Percentiles rank a stretch among this genome's conserved stretches.
These are phyloP conservation scores for Setaria viridis DNA, from an alignment of 202 grass and related monocot genomes.

Conservation along the genomic window DNA sequence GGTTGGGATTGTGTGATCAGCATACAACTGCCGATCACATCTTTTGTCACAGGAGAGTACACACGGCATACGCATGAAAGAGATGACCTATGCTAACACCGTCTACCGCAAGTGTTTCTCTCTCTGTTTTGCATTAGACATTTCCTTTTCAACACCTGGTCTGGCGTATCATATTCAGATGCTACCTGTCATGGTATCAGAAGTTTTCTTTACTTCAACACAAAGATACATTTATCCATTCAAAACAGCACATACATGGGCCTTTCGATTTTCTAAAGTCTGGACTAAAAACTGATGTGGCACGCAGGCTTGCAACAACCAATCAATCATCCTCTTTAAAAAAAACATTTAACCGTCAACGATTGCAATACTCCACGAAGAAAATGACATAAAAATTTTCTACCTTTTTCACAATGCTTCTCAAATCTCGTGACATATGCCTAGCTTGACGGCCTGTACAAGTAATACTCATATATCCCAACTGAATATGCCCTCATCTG, in stretches of 20 bases:
- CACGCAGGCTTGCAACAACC: background rate
- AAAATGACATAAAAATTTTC: too few species aligned
- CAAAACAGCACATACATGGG: background rate
- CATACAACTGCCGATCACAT: constrained; percentile 28
- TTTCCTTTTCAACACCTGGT: constrained; percentile 9
- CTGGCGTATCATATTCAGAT: background rate
- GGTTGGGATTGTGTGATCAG: constrained; percentile 27
- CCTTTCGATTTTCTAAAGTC: background rate
- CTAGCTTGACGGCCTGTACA: too few species aligned
- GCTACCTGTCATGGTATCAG: background rate
- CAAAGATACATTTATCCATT: background rate
- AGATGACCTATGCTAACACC: constrained; percentile 3
- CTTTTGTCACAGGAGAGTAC: constrained; percentile 17
- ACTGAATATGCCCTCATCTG: too few species aligned
- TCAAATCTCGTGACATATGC: too few species aligned
- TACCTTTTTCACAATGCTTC: too few species aligned
- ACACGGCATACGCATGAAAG: constrained; percentile 20
- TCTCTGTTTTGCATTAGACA: background rate
- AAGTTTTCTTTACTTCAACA: constrained; percentile 27
- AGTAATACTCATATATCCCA: too few species aligned
- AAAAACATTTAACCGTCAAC: too few species aligned
- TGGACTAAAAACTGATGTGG: background rate
- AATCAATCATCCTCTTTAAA: too few species aligned
- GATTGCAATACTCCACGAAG: too few species aligned
- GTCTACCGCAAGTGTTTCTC: background rate